Base-by-base conservation (phyloP, 331 rosid species). In the Erythrophleum ivorense region DNA sequence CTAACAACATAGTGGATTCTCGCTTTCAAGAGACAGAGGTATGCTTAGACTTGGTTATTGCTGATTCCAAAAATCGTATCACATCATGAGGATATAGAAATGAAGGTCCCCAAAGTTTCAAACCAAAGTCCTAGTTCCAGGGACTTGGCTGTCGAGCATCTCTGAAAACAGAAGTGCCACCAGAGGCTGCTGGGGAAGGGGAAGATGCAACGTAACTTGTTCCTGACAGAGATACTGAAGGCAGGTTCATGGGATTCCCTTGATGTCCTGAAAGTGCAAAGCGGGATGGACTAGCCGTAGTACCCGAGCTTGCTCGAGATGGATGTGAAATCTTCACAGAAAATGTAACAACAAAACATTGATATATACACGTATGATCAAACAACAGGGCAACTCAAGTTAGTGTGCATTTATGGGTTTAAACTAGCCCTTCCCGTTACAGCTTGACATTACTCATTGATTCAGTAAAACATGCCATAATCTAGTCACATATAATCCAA, bases 131-230 rank as follows among this genome's bases (percentile, higher is more conserved):
- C 87, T 96, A 94, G 79, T 88, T 96, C 98, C 98, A 96, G 18
- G 99, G 97, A 85, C 98, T 94, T 18, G 97, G 97, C 69, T 91
- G 91, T 69, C 94, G 91, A 62, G 97, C 88, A 64, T 96, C 98
- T 86, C 90, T 87, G 74, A 91, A 91, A 79, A 88, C 85, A 16
- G 98, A 94, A 81, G 92, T 92, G 73, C 99, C 97, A 15, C 95
- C 98, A 4, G 97, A 92, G 31, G 97, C 97, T 1, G 94, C 98
- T 38, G 98, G 97, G 65, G 98, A 92, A 78, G 97, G 98, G 75
- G 98, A 96, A 57, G 97, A 96, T 81, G 91, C 93, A 72, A 92
- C 78, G 70, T 90, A 94, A 81, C 85, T 88, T 74, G 97, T 89
- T 85, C 97, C 97, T 24, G 98, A 92, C 54, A 82, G 87, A 60